A percentile compares a stretch with the other conserved stretches of the same genome.
These are phyloP conservation scores for Cladosporium oxysporum DNA, from an alignment of 2,329 filamentous ascomycete genomes.

Conservation along the genomic window DNA sequence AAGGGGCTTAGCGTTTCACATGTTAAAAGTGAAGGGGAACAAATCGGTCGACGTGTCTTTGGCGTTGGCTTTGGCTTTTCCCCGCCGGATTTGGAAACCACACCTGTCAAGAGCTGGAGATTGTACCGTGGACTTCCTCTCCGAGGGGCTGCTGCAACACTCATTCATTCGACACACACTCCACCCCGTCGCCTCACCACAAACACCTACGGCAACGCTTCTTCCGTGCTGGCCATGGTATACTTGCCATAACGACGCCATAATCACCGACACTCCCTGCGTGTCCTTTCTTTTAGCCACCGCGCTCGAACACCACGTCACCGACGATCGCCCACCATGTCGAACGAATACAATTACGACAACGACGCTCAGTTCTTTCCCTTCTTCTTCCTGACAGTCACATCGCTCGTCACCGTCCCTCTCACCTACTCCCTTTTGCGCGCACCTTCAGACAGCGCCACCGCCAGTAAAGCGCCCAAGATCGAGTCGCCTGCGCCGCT, in stretches of 20 bases:
- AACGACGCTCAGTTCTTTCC: slow-evolving; percentile 98
- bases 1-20: background rate
- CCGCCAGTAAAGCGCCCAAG: slow-evolving; percentile 77
- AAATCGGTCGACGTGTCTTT: slow-evolving; percentile 2
- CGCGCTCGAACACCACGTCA: slow-evolving; percentile 3
- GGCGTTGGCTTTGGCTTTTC: background rate
- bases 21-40: background rate
- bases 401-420: slow-evolving; percentile 82
- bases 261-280: background rate
- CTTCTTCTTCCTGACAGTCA: slow-evolving; percentile 93
- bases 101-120: slow-evolving; percentile 10
- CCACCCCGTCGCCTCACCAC: background rate
- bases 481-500: slow-evolving; percentile 81
- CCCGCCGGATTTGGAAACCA: slow-evolving; percentile 10
- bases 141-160: slow-evolving; percentile 4
- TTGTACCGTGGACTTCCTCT: background rate
- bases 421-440: slow-evolving; percentile 81
- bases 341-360: slow-evolving; percentile 97
- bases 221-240: slow-evolving; percentile 19
- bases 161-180: background rate
- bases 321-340: slow-evolving; percentile 59
- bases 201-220: background rate
- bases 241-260: slow-evolving; percentile 4
- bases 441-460: slow-evolving; percentile 71
- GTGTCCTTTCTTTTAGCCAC: background rate